Conservation (phyloP, 2,329 filamentous ascomycete species). For the Apiospora saccharicola region DNA sequence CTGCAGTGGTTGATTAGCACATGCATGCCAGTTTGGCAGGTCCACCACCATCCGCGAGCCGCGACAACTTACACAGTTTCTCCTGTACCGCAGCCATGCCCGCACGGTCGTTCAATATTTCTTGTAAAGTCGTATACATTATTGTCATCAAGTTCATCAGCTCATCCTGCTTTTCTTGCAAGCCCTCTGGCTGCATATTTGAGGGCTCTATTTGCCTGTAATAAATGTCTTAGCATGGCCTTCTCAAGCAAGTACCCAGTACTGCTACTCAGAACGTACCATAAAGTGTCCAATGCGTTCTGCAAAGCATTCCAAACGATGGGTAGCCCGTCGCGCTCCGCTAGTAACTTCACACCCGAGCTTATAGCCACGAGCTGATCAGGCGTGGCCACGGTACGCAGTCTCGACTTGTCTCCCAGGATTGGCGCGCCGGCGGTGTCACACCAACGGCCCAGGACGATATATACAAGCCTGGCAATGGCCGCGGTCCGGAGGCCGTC, state of each 20-base stretch:
- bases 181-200: slow-evolving; percentile 45
- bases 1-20: slow-evolving; percentile 32
- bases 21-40: background rate
- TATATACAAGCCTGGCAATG: slow-evolving; percentile 65
- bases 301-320: slow-evolving; percentile 60
- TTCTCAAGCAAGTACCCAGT: no score
- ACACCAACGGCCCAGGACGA: slow-evolving; percentile 75
- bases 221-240: slow-evolving; percentile 28
- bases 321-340: slow-evolving; percentile 57
- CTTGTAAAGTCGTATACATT: slow-evolving; percentile 67
- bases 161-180: slow-evolving; percentile 65
- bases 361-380: slow-evolving; percentile 67
- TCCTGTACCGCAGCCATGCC: slow-evolving; percentile 55
- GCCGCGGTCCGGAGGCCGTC: slow-evolving; percentile 58
- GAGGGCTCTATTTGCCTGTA: slow-evolving; percentile 51
- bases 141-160: slow-evolving; percentile 70
- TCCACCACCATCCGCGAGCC: background rate
- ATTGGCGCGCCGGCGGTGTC: slow-evolving; percentile 64
- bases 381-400: slow-evolving; percentile 57
- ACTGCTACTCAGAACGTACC: slow-evolving; percentile 49
- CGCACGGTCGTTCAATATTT: slow-evolving; percentile 59
- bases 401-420: slow-evolving; percentile 51
- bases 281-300: slow-evolving; percentile 59
- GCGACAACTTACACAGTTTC: slow-evolving; percentile 57
- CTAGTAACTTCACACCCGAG: slow-evolving; percentile 58